Conservation (phyloP, 106 monocot genomes). For the Dioscorea alata region DNA sequence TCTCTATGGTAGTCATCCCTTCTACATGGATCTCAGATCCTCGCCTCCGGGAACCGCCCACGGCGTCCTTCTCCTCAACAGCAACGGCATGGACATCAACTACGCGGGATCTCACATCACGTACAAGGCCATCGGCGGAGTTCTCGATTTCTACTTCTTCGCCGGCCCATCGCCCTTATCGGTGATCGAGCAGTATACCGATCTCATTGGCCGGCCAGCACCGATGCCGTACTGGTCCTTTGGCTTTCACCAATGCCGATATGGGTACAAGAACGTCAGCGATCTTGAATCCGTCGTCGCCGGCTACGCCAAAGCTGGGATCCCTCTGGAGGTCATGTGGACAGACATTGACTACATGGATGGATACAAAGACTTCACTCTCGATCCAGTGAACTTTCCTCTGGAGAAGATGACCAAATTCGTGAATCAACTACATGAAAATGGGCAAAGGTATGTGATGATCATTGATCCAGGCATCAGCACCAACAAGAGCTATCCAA, state of each 20-base stretch:
- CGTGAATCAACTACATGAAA: conserved; percentile 47
- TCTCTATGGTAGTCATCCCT: conserved; percentile 16
- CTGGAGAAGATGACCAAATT: conserved; percentile 41
- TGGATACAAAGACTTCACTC: conserved; percentile 68
- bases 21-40: conserved; percentile 7
- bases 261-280: conserved; percentile 48
- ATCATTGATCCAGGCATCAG: conserved; percentile 65
- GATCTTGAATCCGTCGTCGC: conserved; percentile 58
- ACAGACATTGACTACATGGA: conserved; percentile 90
- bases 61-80: conserved; percentile 18
- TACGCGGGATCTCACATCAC: conserved; percentile 4
- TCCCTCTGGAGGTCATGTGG: conserved; percentile 74
- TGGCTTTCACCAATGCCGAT: conserved; percentile 61
- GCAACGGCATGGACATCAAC: conserved; percentile 22
- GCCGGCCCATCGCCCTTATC: conserved; percentile 15
- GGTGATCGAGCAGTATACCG: conserved; percentile 18
- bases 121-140: conserved; percentile 18
- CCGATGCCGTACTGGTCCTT: conserved; percentile 20
- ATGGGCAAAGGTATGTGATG: conserved; percentile 68
- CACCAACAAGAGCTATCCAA: conserved; percentile 34
- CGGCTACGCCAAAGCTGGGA: conserved; percentile 46
- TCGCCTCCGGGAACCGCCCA: not conserved
- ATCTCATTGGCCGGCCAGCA: conserved; percentile 13
- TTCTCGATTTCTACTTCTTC: conserved; percentile 23
- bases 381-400: conserved; percentile 72